Evolutionary conservation across 768 basidiomycete species (phyloP).

Genomic region (Udeniomyces megalosporus): DNA sequence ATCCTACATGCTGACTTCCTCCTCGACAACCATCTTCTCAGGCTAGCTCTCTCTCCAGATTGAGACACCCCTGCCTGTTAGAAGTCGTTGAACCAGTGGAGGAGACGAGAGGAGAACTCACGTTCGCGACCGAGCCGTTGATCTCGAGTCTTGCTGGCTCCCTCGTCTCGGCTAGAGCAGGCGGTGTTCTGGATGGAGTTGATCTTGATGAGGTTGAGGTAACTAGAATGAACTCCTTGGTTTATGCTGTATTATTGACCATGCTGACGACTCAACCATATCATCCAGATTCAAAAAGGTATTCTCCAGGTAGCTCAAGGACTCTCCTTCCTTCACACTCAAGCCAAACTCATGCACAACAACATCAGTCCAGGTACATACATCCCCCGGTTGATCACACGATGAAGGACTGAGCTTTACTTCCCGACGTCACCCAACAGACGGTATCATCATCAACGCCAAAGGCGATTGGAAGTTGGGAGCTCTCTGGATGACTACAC

Average conservation of each 20-base stretch:
- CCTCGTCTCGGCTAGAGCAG: background rate
- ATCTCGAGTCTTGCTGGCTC: constrained; percentile 48
- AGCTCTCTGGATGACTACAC: background rate
- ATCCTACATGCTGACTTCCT: constrained; percentile 19
- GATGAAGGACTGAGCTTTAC: no score
- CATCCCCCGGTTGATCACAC: no score
- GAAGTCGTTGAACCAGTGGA: constrained; percentile 97
- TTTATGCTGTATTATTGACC: no score
- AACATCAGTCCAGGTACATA: constrained; percentile 48
- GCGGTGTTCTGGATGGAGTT: constrained; percentile 19
- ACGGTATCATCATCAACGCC: constrained; percentile 74
- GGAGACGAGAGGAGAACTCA: constrained; percentile 66
- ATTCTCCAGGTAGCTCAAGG: constrained; percentile 55
- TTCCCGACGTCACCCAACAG: no score
- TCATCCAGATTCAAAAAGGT: constrained; percentile 78
- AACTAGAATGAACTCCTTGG: constrained; percentile 23
- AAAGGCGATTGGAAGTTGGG: constrained; percentile 95
- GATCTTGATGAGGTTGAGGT: constrained; percentile 96
- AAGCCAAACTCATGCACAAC: constrained; percentile 78
- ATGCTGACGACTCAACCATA: no score
- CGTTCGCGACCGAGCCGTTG: constrained; percentile 85
- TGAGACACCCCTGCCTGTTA: constrained; percentile 85
- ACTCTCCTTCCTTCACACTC: constrained; percentile 67
- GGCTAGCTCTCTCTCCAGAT: constrained; percentile 65
- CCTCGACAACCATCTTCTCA: constrained; percentile 23